phyloP scores from a whole-genome alignment of 441 rosid genomes.

The Melastoma candidum region DNA sequence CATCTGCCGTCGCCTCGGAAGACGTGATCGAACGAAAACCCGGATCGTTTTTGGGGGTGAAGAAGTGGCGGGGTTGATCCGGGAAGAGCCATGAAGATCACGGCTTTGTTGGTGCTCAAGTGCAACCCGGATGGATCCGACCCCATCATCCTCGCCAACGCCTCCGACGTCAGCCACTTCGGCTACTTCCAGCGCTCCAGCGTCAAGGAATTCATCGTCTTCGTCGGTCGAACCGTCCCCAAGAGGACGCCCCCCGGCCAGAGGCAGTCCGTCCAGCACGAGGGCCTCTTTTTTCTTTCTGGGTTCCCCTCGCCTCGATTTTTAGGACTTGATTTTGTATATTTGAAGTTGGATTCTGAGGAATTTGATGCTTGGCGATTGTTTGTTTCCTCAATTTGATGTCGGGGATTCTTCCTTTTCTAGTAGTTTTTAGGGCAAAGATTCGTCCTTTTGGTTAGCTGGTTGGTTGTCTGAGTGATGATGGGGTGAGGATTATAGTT shows the following conservation, averaged over 20 bases:
- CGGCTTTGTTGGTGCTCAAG: constrained; percentile 13
- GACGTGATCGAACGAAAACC: no score
- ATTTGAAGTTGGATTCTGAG: no score
- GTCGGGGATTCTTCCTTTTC: no score
- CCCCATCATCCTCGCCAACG: constrained; percentile 18
- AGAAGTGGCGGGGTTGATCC: neutral
- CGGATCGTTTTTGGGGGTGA: no score
- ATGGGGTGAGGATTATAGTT: no score
- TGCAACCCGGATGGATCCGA: constrained; percentile 10
- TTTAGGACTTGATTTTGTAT: neutral
- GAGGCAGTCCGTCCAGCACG: constrained; percentile 22
- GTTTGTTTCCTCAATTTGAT: no score
- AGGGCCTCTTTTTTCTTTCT: constrained; percentile 2
- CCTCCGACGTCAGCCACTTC: constrained; percentile 20
- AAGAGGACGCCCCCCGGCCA: constrained; percentile 16
- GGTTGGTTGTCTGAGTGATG: no score
- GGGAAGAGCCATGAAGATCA: constrained; percentile 13
- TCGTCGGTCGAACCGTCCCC: constrained; percentile 21
- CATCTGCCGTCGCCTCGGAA: no score
- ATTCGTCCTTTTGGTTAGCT: no score
- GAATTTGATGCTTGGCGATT: no score
- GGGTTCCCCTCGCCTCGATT: neutral
- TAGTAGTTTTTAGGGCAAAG: no score
- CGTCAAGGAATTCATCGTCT: constrained; percentile 20
- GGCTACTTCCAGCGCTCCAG: constrained; percentile 25